A percentile compares a stretch with the other conserved stretches of the same genome.
phyloP scores from a whole-genome alignment of 768 basidiomycete genomes.

The Boletus subparvulus region DNA sequence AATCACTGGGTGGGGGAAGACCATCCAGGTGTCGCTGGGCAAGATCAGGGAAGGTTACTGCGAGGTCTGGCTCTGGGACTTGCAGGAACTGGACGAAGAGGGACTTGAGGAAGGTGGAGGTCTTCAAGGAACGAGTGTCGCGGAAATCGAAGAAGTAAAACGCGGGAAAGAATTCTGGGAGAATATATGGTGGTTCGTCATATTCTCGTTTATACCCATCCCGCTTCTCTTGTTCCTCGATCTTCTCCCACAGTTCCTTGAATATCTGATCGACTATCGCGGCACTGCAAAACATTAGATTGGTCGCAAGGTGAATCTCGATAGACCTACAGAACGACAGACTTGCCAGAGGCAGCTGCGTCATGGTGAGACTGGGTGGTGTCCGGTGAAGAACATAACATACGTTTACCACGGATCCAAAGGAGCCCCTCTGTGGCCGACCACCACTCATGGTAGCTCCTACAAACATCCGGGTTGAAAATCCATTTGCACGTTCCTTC shows the following conservation, averaged over 20 bases:
- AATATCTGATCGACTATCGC: conserved; percentile 24
- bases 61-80: conserved; percentile 19
- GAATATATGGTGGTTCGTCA: conserved; percentile 17
- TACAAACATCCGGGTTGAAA: conserved; percentile 19
- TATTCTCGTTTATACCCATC: conserved; percentile 13
- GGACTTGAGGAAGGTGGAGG: conserved; percentile 21
- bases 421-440: conserved; percentile 21
- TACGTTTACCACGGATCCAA: conserved; percentile 28
- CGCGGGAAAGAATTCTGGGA: conserved; percentile 25
- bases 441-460: conserved; percentile 20
- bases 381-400: background rate
- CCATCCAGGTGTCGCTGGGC: conserved; percentile 13
- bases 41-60: conserved; percentile 23
- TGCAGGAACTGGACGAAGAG: conserved; percentile 30
- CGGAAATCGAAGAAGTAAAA: conserved; percentile 32
- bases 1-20: conserved; percentile 19
- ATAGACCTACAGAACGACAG: conserved; percentile 22
- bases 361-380: background rate
- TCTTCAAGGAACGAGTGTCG: conserved; percentile 20
- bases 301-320: background rate
- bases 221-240: conserved; percentile 20
- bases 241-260: conserved; percentile 24
- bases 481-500: conserved; percentile 28
- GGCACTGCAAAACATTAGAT: conserved; percentile 18
- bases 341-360: conserved; percentile 23